Base-by-base conservation (phyloP, 306 rosid species). In the Elaeagnus macrophylla region DNA sequence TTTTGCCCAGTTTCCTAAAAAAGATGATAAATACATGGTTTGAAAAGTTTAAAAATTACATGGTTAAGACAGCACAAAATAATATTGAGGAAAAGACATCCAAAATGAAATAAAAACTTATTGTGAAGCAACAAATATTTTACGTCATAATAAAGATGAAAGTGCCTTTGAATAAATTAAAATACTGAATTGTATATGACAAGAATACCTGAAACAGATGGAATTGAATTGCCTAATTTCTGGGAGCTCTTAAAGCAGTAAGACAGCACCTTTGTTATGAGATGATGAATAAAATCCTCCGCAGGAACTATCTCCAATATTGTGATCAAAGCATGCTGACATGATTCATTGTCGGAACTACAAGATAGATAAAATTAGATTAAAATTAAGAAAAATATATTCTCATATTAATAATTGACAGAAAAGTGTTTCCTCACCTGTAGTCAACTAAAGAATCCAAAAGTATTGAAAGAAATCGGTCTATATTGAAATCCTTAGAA, bases 1-100 rank as follows among this genome's bases (percentile, higher is more conserved):
- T 77, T 86, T 82, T 32, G 74, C 84, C 94, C 94, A 83, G 18
- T 68, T 77, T 69, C 86, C 97, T 90, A 70, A 48, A 45, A 51
- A 72, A 74, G 14, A 62, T 19, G 42, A 55, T 3, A 66, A 51
- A 49, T 1, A 39, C 32, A 35, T 10, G 10, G 18, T n/a, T 6
- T 8, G 54, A 36, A 10, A 44, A 52, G 15, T 35, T 62, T 38
- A 39, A 64, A 12, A 47, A 43, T 40, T 42, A 47, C n/a, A 20
- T 14, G 37, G 10, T 18, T 41, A 10, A 41, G 10, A 41, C 9
- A n/a, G 46, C 13, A 37, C 12, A 51, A n/a, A 59, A 19, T 2
- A 25, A 25, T 25, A 25, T 25, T 25, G 32, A 5, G 32, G 32
- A 25, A 25, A 25, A 25, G 32, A 25, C 32, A 25, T 25, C 32